Percentiles rank a stretch among this genome's conserved stretches.
These are phyloP conservation scores for Zymoseptoria ardabiliae DNA, from an alignment of 2,329 filamentous ascomycete genomes.

Conservation along the genomic window DNA sequence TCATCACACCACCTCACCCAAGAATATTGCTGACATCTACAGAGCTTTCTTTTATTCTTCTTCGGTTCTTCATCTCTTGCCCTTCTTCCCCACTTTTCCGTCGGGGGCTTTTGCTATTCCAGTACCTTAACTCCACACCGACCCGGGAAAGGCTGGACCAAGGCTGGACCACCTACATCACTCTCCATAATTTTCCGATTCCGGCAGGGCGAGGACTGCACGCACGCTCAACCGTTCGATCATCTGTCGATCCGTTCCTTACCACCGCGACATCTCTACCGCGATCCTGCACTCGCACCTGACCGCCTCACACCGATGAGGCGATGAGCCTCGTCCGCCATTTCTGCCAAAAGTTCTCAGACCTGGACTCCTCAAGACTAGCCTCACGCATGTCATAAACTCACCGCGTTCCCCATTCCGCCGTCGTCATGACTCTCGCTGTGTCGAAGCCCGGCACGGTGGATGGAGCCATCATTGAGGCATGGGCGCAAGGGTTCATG, in stretches of 20 bases:
- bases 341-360: background rate
- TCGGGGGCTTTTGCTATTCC: background rate
- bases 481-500: conserved; percentile 30
- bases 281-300: background rate
- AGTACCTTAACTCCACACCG: background rate
- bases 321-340: background rate
- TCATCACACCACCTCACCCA: too few species aligned
- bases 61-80: background rate
- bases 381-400: background rate
- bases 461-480: conserved; percentile 23
- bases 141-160: too few species aligned
- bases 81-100: background rate
- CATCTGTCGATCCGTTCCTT: background rate
- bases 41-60: too few species aligned
- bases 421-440: conserved; percentile 16
- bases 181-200: background rate
- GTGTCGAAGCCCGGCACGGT: conserved; percentile 22
- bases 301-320: background rate
- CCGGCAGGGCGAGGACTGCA: background rate
- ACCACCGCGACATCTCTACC: background rate
- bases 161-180: background rate
- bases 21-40: too few species aligned
- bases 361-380: background rate
- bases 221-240: background rate
- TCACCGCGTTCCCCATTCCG: background rate